phyloP scores from a whole-genome alignment of 805 yeast genomes.

The Hemisphaericaspora nanyangensis region DNA sequence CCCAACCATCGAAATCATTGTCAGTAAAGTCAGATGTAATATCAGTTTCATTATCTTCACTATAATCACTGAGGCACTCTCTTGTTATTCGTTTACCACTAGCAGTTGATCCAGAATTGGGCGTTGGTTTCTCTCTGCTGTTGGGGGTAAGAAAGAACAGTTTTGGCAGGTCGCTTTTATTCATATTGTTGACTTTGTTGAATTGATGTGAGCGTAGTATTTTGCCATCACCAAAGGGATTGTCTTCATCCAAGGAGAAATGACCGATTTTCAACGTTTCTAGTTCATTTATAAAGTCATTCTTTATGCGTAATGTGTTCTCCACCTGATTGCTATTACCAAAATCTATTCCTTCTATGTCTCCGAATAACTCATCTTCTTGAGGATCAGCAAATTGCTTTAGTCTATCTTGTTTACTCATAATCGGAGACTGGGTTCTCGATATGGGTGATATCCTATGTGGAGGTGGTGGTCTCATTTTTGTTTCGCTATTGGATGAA shows the following conservation, averaged over 20 bases:
- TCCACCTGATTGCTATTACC: not conserved
- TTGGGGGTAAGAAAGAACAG: conserved; percentile 1
- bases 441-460: not conserved
- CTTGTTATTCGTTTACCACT: conserved; percentile 8
- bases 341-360: conserved; percentile 7
- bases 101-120: not conserved
- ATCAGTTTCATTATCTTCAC: conserved; percentile 37
- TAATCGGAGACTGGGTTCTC: not conserved
- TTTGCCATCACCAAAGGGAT: not conserved
- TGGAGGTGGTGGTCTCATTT: too few species aligned
- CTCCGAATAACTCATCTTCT: conserved; percentile 12
- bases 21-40: conserved; percentile 36
- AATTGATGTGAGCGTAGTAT: not conserved
- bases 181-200: not conserved
- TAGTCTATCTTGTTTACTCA: conserved; percentile 2
- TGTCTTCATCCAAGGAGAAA: not conserved
- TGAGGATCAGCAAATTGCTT: conserved; percentile 4
- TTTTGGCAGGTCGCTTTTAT: not conserved
- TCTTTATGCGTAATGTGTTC: not conserved
- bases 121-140: not conserved
- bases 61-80: conserved; percentile 27
- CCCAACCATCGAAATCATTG: conserved; percentile 35
- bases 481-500: too few species aligned
- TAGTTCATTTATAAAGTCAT: not conserved
- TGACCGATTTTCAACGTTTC: not conserved